Evolutionary conservation across 2,329 filamentous ascomycete species (phyloP), one percentile per base, ranked within the genome.

Genomic region (Colletotrichum eremochloae): DNA sequence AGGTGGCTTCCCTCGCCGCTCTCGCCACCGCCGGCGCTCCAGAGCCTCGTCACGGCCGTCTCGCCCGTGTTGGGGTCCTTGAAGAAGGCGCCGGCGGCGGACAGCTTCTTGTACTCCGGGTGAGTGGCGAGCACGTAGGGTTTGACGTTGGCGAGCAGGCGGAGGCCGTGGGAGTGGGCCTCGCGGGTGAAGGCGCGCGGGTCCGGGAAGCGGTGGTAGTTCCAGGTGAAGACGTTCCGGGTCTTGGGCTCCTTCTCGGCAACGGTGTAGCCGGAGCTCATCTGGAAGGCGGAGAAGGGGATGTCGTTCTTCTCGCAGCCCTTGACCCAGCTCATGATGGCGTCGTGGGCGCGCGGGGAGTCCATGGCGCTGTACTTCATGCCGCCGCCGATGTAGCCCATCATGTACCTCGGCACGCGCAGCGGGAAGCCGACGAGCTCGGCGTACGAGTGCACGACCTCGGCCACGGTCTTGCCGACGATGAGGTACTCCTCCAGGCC

Each of bases 231-330:
- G 4, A 93, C 91, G 72, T 92, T 93, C 68, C 92, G 84, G 0
- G 91, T 92, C 80, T 93, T 93, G 1, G 92, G 92, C 67, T 89
- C 87, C 0, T 83, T 84, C 75, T 92, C 90, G 0, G 91, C 87
- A 3, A 94, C 88, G 0, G 91, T 93, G 78, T 94, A 94, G 0
- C 92, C 92, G 0, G 90, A 92, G 33, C 88, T 91, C 91, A 93
- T 91, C 77, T 93, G 91, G 78, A 92, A 91, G 0, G 89, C 91
- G 0, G 91, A 93, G 76, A 91, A 92, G 2, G 91, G 91, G 62
- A 93, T 93, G 38, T 89, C 91, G 73, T 93, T 84, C 75, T 89
- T 82, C 78, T 89, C 88, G 75, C 92, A 83, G 77, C 91, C 90
- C 18, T 82, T 82, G 0, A 90, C 88, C 77, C 93, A 90, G 5